Evolutionary conservation across 2,329 filamentous ascomycete species (phyloP), one percentile per base, ranked within the genome.

Genomic region (Ambrosiella cleistominuta): DNA sequence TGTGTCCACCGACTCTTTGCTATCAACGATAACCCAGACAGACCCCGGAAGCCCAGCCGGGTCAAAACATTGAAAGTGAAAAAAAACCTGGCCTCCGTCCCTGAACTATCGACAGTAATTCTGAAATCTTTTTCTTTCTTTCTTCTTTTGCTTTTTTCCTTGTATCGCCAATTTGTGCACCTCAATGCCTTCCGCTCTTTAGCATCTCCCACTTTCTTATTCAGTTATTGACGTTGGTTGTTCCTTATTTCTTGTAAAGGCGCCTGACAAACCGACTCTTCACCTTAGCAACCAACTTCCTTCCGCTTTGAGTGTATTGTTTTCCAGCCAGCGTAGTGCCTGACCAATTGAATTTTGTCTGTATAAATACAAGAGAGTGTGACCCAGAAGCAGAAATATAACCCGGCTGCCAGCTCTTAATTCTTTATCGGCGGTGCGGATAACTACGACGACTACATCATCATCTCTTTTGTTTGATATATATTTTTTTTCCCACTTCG

Each of bases 31-130:
- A 51, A 51, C 47, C 47, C 8, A 51, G 8, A 51, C 19, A 15
- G 11, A 15, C 47, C 47, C 47, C 13, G 47, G 47, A 51, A 35
- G 19, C 47, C 47, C 47, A 51, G 19, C 47, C 47, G 47, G 44
- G 40, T 40, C 54, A 58, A 59, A 56, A 59, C 53, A 49, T 56
- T 62, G 58, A 61, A 53, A 60, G 61, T 62, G 61, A 68, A 68
- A 65, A 66, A 68, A 66, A 68, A 66, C 67, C 67, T 66, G 66
- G 62, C 63, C 63, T 61, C 63, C 63, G 53, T 60, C 62, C 61
- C 54, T 42, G 54, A 49, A 56, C 47, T 52, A 50, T 13, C 19
- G n/a, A 42, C 27, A 35, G 39, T 19, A 17, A 35, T 54, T 27
- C 37, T 42, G 57, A 49, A 47, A 38, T 54, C 51, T 38, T 40